Percentiles rank a stretch among this genome's conserved stretches.
phyloP scores from a whole-genome alignment of 1,284 basidiomycete genomes.

The Moesziomyces sp. region DNA sequence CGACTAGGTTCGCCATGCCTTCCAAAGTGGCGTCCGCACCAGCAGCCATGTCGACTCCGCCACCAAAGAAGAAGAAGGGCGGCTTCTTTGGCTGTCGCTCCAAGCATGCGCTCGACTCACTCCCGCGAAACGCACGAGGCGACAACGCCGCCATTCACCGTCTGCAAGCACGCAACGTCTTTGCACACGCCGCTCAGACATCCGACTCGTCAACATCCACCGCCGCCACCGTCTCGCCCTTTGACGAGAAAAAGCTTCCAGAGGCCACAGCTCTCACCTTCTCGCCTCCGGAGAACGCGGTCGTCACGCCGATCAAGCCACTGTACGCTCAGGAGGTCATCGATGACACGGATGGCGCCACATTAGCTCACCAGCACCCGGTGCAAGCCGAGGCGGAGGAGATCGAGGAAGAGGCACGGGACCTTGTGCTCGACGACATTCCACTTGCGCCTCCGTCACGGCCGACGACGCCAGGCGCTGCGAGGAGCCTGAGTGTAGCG shows the following conservation, averaged over 20 bases:
- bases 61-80: conserved; percentile 33
- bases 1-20: conserved; percentile 10
- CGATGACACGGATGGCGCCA: neutral
- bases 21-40: conserved; percentile 19
- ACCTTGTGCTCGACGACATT: conserved; percentile 21
- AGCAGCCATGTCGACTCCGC: conserved; percentile 18
- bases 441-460: conserved; percentile 4
- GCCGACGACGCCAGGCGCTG: conserved; percentile 15
- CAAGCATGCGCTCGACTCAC: conserved; percentile 45
- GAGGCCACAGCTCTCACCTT: conserved; percentile 13
- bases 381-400: conserved; percentile 2
- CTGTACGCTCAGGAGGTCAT: conserved; percentile 27
- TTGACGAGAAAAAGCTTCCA: conserved; percentile 24
- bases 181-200: conserved; percentile 12
- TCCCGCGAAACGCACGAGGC: conserved; percentile 42
- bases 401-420: conserved; percentile 31
- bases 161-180: conserved; percentile 36
- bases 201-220: conserved; percentile 17
- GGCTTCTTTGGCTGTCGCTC: conserved; percentile 51
- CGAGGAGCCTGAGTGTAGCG: conserved; percentile 18
- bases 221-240: conserved; percentile 10
- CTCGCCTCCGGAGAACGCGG: neutral
- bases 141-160: conserved; percentile 40
- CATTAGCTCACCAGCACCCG: neutral
- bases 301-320: conserved; percentile 3